A percentile compares a stretch with the other conserved stretches of the same genome.
These are phyloP conservation scores for Suhomyces ambrosiae DNA, from an alignment of 1,139 yeast species.

Conservation along the genomic window DNA sequence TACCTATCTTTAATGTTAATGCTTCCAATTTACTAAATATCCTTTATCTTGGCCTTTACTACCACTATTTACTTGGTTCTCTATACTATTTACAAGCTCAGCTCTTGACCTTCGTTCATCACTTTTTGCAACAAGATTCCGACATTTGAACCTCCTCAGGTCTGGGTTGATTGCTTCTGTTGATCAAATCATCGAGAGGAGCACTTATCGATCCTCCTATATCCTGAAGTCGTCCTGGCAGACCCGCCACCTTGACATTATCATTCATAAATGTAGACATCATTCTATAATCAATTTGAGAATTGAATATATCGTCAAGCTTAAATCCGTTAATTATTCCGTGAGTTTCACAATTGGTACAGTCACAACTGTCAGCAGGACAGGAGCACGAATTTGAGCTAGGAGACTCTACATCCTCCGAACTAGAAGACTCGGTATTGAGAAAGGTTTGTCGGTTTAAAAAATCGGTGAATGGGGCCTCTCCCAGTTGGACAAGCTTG, in stretches of 20 bases:
- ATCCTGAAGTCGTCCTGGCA: constrained; percentile 2
- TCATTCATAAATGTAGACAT: constrained; percentile 8
- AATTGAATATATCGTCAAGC: constrained; percentile 36
- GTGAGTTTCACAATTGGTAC: constrained; percentile 56
- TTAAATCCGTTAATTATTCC: constrained; percentile 55
- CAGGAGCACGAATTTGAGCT: constrained; percentile 39
- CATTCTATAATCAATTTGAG: constrained; percentile 9
- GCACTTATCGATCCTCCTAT: not conserved
- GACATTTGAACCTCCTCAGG: not conserved
- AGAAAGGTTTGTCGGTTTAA: constrained; percentile 8
- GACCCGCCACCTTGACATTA: constrained; percentile 6
- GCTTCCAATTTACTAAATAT: too few species aligned
- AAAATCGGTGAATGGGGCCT: constrained; percentile 7
- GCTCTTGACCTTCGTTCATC: too few species aligned
- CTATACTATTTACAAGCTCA: not conserved
- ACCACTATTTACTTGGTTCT: too few species aligned
- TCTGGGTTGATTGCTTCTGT: not conserved
- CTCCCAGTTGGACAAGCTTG: not conserved
- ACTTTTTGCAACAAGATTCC: constrained; percentile 5
- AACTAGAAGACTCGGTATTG: constrained; percentile 3
- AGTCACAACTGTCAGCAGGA: constrained; percentile 48
- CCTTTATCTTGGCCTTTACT: too few species aligned
- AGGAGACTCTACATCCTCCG: constrained; percentile 19
- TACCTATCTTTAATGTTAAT: too few species aligned
- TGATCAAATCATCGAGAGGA: not conserved